A percentile compares a stretch with the other conserved stretches of the same genome.
These are phyloP conservation scores for Coriaria nepalensis DNA, from an alignment of 306 rosid species.

Conservation along the genomic window DNA sequence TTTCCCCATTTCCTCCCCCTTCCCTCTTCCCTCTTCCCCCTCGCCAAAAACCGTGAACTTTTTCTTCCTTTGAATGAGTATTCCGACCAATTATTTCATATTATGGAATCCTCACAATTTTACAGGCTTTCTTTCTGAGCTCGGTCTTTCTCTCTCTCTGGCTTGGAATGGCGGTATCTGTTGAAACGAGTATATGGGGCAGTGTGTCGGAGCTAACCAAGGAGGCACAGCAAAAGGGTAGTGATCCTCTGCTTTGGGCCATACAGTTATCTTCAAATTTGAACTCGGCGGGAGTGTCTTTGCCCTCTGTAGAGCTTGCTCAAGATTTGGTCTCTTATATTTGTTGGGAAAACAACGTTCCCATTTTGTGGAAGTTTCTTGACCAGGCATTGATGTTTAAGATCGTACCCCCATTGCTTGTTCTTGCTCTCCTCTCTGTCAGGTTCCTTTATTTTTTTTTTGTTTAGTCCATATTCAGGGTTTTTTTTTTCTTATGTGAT, in stretches of 20 bases:
- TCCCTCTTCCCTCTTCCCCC: no score
- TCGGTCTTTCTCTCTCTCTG: conserved; percentile 4
- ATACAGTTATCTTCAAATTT: conserved; percentile 55
- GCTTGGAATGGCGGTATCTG: conserved; percentile 31
- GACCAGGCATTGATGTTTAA: conserved; percentile 60
- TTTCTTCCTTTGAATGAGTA: no score
- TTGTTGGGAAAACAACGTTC: conserved; percentile 92
- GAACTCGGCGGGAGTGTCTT: conserved; percentile 54
- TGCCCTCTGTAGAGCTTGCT: conserved; percentile 73
- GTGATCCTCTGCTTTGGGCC: conserved; percentile 84
- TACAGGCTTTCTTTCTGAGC: background rate
- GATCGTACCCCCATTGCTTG: conserved; percentile 71
- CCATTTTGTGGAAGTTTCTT: conserved; percentile 82
- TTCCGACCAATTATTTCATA: no score
- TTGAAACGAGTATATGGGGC: conserved; percentile 26
- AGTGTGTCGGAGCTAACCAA: conserved; percentile 48
- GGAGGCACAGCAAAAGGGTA: conserved; percentile 65
- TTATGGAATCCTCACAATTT: background rate
- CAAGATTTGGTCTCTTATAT: conserved; percentile 60
- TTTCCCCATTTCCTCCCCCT: no score
- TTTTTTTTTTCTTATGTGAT: no score
- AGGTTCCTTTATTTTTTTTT: conserved; percentile 29
- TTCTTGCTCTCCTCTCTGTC: conserved; percentile 65
- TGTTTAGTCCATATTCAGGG: background rate
- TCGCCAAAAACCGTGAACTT: no score